Evolutionary conservation across 1,284 basidiomycete species (phyloP).

Genomic region (Microbotryum violaceum): DNA sequence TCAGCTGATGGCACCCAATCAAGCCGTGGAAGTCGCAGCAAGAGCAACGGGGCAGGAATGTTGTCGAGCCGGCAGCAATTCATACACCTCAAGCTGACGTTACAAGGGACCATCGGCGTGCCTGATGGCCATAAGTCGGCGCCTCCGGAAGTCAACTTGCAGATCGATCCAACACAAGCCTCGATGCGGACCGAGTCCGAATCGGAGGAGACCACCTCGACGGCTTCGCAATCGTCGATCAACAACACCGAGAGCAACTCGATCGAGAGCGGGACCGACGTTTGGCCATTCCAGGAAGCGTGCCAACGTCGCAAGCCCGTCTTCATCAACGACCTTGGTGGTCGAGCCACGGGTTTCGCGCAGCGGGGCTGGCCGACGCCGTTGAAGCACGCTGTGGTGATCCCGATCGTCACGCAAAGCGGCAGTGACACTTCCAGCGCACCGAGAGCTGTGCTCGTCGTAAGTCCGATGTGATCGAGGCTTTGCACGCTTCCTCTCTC

Average conservation of each 20-base stretch:
- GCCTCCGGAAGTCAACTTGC: slow-evolving; percentile 16
- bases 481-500: no score
- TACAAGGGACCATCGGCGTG: slow-evolving; percentile 15
- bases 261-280: background rate
- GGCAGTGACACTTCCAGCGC: slow-evolving; percentile 36
- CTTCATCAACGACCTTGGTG: slow-evolving; percentile 22
- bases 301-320: slow-evolving; percentile 22
- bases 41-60: background rate
- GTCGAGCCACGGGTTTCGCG: slow-evolving; percentile 7
- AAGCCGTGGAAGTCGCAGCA: background rate
- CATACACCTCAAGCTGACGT: no score
- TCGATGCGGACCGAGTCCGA: slow-evolving; percentile 8
- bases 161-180: slow-evolving; percentile 14
- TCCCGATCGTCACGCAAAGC: slow-evolving; percentile 36
- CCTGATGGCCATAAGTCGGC: slow-evolving; percentile 21
- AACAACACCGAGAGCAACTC: slow-evolving; percentile 9
- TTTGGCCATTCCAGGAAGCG: slow-evolving; percentile 29
- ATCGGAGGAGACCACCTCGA: slow-evolving; percentile 14
- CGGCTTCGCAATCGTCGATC: slow-evolving; percentile 8
- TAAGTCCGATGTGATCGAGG: no score
- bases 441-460: slow-evolving; percentile 36
- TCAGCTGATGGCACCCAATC: no score
- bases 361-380: slow-evolving; percentile 40
- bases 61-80: no score
- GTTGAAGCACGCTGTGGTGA: slow-evolving; percentile 40